Evolutionary conservation across 2,329 filamentous ascomycete species (phyloP).

Genomic region (Cytospora piceae): DNA sequence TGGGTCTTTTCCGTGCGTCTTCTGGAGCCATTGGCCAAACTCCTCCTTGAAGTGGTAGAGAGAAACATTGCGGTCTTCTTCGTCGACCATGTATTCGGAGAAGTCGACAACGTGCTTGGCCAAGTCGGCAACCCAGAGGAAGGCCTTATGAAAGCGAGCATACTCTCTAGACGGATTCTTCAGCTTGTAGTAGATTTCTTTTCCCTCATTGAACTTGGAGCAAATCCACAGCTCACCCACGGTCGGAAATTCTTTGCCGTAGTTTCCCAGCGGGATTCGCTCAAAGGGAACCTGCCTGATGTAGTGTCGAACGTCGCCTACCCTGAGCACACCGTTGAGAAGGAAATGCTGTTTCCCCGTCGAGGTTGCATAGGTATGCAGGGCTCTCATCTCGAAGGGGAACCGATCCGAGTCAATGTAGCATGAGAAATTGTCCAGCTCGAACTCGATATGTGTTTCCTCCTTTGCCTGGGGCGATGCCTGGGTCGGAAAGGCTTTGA

Average conservation of each 20-base stretch:
- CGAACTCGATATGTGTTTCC: slow-evolving; percentile 57
- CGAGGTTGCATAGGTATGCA: slow-evolving; percentile 55
- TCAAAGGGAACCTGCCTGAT: slow-evolving; percentile 61
- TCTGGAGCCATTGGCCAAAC: slow-evolving; percentile 62
- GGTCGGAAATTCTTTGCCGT: slow-evolving; percentile 54
- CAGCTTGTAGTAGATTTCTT: slow-evolving; percentile 67
- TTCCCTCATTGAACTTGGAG: slow-evolving; percentile 49
- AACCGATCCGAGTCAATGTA: slow-evolving; percentile 50
- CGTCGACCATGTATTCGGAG: slow-evolving; percentile 45
- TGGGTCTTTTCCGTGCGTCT: slow-evolving; percentile 46
- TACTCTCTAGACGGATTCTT: slow-evolving; percentile 63
- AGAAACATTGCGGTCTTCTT: slow-evolving; percentile 42
- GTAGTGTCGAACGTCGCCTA: slow-evolving; percentile 49
- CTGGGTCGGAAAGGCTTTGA: slow-evolving; percentile 32
- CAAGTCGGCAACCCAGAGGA: slow-evolving; percentile 72
- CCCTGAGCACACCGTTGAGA: slow-evolving; percentile 64
- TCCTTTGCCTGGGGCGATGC: too few relatives aligned
- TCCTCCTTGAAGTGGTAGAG: slow-evolving; percentile 59
- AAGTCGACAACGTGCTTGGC: slow-evolving; percentile 75
- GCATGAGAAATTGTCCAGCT: slow-evolving; percentile 61
- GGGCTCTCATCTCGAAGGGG: slow-evolving; percentile 55
- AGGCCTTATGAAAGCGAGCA: slow-evolving; percentile 61
- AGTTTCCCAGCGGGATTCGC: slow-evolving; percentile 67
- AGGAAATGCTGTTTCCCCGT: slow-evolving; percentile 45
- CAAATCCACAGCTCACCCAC: slow-evolving; percentile 67